phyloP scores from a whole-genome alignment of 257 asterid species.

The Rubia yunnanensis region DNA sequence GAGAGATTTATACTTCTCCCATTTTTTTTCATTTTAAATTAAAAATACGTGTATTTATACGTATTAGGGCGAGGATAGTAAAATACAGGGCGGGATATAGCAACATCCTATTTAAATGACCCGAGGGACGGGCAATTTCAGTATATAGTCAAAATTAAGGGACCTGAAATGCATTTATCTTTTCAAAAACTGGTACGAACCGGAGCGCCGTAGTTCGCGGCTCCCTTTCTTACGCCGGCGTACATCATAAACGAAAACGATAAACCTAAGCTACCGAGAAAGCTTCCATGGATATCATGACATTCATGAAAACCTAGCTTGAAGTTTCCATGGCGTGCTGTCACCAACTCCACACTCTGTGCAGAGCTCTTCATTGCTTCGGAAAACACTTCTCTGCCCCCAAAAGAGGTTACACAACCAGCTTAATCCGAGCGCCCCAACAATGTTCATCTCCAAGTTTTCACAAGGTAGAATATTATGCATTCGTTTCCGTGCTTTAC shows the following conservation, averaged over 20 bases:
- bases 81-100: no score
- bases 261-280: neutral
- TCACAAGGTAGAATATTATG: conserved; percentile 29
- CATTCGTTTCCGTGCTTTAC: neutral
- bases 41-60: no score
- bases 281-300: neutral
- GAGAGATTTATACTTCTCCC: no score
- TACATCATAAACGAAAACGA: neutral
- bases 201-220: neutral
- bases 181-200: neutral
- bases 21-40: no score
- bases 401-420: conserved; percentile 13
- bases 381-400: conserved; percentile 25
- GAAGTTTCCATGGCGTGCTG: conserved; percentile 48
- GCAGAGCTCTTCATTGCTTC: conserved; percentile 32
- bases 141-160: neutral
- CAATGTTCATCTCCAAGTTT: conserved; percentile 22
- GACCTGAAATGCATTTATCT: neutral
- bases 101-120: no score
- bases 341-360: conserved; percentile 33
- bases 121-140: neutral
- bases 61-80: no score
- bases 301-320: conserved; percentile 4
- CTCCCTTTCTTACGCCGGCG: neutral
- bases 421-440: conserved; percentile 11